A percentile compares a stretch with the other conserved stretches of the same genome.
These are phyloP conservation scores for Cystobasidium sp. DNA, from an alignment of 1,284 basidiomycete genomes.

Conservation along the genomic window DNA sequence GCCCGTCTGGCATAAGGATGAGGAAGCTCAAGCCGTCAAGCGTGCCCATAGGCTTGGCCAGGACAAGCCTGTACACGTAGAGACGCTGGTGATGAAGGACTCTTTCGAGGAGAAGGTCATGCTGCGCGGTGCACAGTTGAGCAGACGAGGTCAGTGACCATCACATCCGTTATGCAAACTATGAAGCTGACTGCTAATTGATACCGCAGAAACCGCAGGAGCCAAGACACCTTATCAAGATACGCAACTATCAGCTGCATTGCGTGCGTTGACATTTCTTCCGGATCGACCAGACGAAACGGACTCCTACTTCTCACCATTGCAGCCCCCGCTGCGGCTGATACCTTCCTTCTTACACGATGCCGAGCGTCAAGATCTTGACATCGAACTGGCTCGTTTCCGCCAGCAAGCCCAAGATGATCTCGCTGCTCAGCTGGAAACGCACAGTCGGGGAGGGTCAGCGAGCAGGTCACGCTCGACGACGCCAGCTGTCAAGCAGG, in stretches of 20 bases:
- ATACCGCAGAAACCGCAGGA: slow-evolving; percentile 25
- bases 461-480: slow-evolving; percentile 17
- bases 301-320: not conserved
- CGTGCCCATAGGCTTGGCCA: slow-evolving; percentile 45
- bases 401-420: slow-evolving; percentile 26
- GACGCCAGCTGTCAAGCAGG: slow-evolving; percentile 11
- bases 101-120: slow-evolving; percentile 44
- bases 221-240: slow-evolving; percentile 43
- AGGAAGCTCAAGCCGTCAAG: slow-evolving; percentile 45
- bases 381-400: slow-evolving; percentile 22
- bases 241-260: slow-evolving; percentile 22
- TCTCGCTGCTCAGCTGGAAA: slow-evolving; percentile 9
- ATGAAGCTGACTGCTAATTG: not conserved
- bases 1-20: slow-evolving; percentile 45
- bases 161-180: not conserved
- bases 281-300: not conserved
- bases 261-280: slow-evolving; percentile 27
- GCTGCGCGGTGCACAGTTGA: slow-evolving; percentile 25
- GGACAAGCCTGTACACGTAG: slow-evolving; percentile 37
- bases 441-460: slow-evolving; percentile 19
- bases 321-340: slow-evolving; percentile 16
- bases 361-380: slow-evolving; percentile 19
- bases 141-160: slow-evolving; percentile 16
- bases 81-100: slow-evolving; percentile 45
- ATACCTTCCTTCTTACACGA: slow-evolving; percentile 12